A percentile compares a stretch with the other conserved stretches of the same genome.
Evolutionary conservation across 2,329 filamentous ascomycete genomes (phyloP).

Genomic region (Diaporthe sp.): DNA sequence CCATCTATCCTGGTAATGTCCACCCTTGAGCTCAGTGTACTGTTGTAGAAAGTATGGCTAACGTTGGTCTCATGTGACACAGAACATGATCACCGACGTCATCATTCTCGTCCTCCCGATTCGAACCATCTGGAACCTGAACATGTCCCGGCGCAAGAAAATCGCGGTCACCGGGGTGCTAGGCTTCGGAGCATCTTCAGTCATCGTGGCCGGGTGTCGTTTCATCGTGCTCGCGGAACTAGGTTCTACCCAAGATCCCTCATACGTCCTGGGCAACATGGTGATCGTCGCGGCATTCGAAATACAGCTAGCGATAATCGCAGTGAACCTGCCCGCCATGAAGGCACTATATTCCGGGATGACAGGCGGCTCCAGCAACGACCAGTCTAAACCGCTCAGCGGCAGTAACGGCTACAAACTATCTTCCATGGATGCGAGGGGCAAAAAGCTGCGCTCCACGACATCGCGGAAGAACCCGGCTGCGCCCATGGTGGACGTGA

Average conservation of each 20-base stretch:
- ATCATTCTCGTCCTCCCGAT: constrained; percentile 32
- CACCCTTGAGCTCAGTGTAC: too few species aligned
- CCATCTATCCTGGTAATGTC: not conserved
- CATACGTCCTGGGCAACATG: constrained; percentile 29
- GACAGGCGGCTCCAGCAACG: constrained; percentile 13
- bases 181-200: constrained; percentile 28
- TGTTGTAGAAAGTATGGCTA: too few species aligned
- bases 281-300: constrained; percentile 32
- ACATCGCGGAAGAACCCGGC: not conserved
- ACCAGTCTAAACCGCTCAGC: not conserved
- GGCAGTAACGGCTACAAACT: constrained; percentile 10
- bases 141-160: constrained; percentile 29
- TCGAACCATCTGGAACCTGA: constrained; percentile 26
- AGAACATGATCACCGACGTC: constrained; percentile 31
- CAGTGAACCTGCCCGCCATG: constrained; percentile 28
- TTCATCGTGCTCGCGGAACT: constrained; percentile 25
- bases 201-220: constrained; percentile 23
- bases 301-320: constrained; percentile 27
- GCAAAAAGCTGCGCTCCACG: not conserved
- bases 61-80: too few species aligned
- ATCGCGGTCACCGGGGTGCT: constrained; percentile 27
- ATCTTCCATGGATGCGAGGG: not conserved
- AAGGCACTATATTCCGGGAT: constrained; percentile 2
- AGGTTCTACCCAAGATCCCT: not conserved
- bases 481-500: not conserved